Evolutionary conservation across 1,139 yeast species (phyloP).

Genomic region (Blastobotrys elegans): DNA sequence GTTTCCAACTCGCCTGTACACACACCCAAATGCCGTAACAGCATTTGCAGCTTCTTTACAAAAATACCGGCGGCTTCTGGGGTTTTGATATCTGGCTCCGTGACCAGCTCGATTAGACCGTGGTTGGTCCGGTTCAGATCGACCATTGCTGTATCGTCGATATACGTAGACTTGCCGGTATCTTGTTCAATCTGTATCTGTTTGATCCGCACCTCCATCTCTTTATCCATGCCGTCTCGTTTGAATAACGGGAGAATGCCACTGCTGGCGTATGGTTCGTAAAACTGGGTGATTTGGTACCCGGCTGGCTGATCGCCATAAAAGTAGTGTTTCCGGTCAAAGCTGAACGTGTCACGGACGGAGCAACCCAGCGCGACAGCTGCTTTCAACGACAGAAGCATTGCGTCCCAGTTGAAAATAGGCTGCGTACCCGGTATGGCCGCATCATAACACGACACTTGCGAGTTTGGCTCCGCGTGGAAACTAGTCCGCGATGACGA

Average conservation of each 20-base stretch:
- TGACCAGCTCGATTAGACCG: conserved; percentile 86
- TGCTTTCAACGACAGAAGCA: conserved; percentile 64
- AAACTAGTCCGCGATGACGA: conserved; percentile 44
- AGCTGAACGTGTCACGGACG: conserved; percentile 54
- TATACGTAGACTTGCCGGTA: conserved; percentile 77
- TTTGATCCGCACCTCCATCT: conserved; percentile 42
- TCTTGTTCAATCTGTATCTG: conserved; percentile 92
- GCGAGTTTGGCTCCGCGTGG: conserved; percentile 58
- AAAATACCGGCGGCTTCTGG: conserved; percentile 71
- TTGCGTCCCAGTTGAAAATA: conserved; percentile 66
- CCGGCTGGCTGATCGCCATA: conserved; percentile 97
- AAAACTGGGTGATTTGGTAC: conserved; percentile 90
- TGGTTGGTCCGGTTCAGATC: conserved; percentile 83
- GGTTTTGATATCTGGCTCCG: conserved; percentile 76
- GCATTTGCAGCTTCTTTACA: conserved; percentile 70
- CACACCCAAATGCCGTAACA: conserved; percentile 62
- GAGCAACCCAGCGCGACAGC: conserved; percentile 65
- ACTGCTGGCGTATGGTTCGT: conserved; percentile 66
- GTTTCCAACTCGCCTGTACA: conserved; percentile 90
- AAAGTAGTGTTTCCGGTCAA: conserved; percentile 93
- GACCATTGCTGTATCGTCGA: conserved; percentile 40
- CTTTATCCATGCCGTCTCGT: conserved; percentile 47
- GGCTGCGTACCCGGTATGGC: conserved; percentile 96
- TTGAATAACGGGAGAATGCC: conserved; percentile 52
- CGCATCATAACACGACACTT: conserved; percentile 74